Evolutionary conservation across 2,329 filamentous ascomycete genomes (phyloP), one percentile per base, ranked within the genome.

Genomic region (Pseudocercospora fuligena): DNA sequence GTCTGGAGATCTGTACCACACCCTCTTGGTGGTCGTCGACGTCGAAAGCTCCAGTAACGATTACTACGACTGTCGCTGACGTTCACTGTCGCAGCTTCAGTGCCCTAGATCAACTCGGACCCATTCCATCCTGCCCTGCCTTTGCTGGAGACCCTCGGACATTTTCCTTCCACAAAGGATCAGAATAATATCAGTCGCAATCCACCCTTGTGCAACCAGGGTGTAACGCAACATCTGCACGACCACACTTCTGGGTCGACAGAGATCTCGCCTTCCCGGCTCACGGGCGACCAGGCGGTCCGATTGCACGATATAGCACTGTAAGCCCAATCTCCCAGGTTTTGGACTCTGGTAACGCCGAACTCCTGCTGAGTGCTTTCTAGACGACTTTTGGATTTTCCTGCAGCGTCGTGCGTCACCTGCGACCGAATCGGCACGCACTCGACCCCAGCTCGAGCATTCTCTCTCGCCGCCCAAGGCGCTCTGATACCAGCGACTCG

Each of bases 191-290:
- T 58, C 70, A 66, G 63, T 73, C 71, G 70, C 68, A 64, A 65
- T 68, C 69, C 70, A 73, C 68, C 69, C 70, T 73, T 69, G 74
- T 76, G 68, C 66, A 61, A 77, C 75, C 61, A 60, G 62, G 60
- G 74, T 78, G 81, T 81, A 75, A 78, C 80, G 80, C 80, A 75
- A 77, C 78, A 76, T 80, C 80, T 83, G 80, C 81, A 78, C 81
- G 78, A 81, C 80, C 81, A 79, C 79, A 78, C 78, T 79, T 77
- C 70, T 77, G 80, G 81, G 78, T 70, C 73, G 67, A 40, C 76
- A 77, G 76, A 74, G 80, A 76, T 75, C 73, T 74, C 70, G 77
- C 78, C 72, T 67, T 67, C 66, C 74, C 73, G 71, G 63, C 76
- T 73, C 74, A 73, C 73, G 72, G 74, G 73, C 75, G 72, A 74